Conservation (phyloP, 108 stramenopile species). For the Skeletonema costatum region DNA sequence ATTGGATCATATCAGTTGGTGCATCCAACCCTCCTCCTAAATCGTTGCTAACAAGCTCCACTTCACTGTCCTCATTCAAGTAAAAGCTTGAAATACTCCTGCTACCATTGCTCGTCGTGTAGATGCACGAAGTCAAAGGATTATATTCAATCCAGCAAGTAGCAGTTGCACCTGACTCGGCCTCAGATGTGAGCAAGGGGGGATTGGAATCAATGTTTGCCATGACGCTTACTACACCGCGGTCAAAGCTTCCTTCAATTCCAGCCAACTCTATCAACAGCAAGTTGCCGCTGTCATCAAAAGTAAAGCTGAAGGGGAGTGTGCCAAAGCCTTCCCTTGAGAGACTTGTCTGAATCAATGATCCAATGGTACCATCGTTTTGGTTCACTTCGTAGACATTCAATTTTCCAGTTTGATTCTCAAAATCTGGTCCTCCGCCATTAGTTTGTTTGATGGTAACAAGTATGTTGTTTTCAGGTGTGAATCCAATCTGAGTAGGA, state of each 20-base stretch:
- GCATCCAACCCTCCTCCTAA: neutral
- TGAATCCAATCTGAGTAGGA: neutral
- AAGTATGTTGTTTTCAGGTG: neutral
- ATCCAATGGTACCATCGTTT: neutral
- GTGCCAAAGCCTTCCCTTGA: neutral
- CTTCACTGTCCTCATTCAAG: neutral
- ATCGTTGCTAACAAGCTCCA: neutral
- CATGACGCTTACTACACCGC: neutral
- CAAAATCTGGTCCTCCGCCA: neutral
- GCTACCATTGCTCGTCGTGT: neutral
- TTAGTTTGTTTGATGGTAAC: neutral
- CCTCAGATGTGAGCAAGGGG: neutral
- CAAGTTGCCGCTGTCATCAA: neutral
- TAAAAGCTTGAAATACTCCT: neutral
- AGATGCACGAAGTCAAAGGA: neutral
- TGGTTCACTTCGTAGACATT: neutral
- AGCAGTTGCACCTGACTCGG: neutral
- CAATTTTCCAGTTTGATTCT: neutral
- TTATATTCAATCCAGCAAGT: neutral
- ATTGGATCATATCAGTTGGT: neutral
- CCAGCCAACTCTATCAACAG: neutral
- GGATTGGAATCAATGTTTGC: neutral
- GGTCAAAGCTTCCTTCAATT: neutral
- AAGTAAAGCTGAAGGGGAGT: neutral
- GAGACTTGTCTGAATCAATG: neutral